Evolutionary conservation across 768 basidiomycete species (phyloP).

Genomic region (Lactifluus volemus): DNA sequence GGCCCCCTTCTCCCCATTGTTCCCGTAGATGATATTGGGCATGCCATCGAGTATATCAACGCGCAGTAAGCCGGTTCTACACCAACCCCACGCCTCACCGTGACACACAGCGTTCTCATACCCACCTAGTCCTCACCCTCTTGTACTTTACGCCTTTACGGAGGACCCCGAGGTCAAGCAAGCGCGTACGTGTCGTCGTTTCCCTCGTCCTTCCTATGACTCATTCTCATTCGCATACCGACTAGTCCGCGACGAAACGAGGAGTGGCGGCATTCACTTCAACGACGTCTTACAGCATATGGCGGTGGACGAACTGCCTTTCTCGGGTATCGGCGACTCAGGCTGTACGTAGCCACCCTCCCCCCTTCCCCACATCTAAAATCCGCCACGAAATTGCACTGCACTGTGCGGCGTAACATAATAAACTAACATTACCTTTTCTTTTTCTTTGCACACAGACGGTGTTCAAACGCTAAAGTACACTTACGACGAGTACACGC

Average conservation of each 20-base stretch:
- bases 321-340: constrained; percentile 25
- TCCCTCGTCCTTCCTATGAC: not conserved
- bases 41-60: constrained; percentile 48
- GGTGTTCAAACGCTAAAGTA: constrained; percentile 23
- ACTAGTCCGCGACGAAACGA: constrained; percentile 26
- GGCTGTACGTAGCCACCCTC: constrained; percentile 22
- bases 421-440: too few relatives aligned
- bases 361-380: too few relatives aligned
- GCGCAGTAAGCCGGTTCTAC: constrained; percentile 33
- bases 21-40: constrained; percentile 44
- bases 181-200: not conserved
- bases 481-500: constrained; percentile 37
- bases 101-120: not conserved
- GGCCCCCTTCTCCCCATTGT: constrained; percentile 63
- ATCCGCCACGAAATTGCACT: too few relatives aligned
- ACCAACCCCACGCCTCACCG: not conserved
- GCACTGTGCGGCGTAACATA: too few relatives aligned
- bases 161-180: constrained; percentile 13
- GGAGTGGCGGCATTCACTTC: constrained; percentile 26
- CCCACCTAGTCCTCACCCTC: constrained; percentile 11
- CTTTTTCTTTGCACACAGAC: constrained; percentile 15
- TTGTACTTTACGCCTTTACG: constrained; percentile 18
- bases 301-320: constrained; percentile 20
- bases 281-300: constrained; percentile 27
- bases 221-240: not conserved